These are phyloP conservation scores for Diaporthe destruens DNA, from an alignment of 2,329 filamentous ascomycete genomes.

Conservation along the genomic window DNA sequence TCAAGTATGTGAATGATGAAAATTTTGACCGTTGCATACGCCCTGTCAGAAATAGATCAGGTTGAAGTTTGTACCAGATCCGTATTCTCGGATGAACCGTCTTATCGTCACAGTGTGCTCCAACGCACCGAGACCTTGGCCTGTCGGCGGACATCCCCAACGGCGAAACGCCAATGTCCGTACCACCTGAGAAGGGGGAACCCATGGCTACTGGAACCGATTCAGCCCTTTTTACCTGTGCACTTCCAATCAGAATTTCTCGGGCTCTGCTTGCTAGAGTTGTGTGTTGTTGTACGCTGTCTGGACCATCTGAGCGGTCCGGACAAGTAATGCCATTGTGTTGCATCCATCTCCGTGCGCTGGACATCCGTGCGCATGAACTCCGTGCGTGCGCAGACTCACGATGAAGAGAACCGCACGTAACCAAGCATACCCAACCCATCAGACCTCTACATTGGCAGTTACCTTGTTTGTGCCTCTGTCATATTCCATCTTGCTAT, in stretches of 20 bases:
- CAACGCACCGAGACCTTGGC: background rate
- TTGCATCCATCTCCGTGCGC: background rate
- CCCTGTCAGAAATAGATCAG: too few relatives aligned
- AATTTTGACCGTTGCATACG: too few relatives aligned
- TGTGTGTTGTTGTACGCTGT: background rate
- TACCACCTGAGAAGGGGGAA: background rate
- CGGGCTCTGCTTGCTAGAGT: background rate
- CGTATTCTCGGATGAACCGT: background rate
- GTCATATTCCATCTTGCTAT: background rate
- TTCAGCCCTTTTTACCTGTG: background rate
- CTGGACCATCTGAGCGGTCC: background rate
- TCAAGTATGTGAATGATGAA: background rate
- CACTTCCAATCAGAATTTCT: background rate
- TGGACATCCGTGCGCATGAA: background rate
- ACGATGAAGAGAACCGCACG: background rate
- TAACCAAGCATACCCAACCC: background rate
- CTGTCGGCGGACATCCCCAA: constrained; percentile 25
- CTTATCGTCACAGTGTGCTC: background rate
- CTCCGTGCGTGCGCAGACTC: background rate
- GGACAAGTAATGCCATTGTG: background rate
- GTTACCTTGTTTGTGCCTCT: background rate
- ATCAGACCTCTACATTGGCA: background rate
- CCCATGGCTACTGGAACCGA: background rate
- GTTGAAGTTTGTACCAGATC: background rate
- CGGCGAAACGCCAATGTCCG: background rate